Percentiles rank a stretch among this genome's conserved stretches.
Evolutionary conservation across 2,329 filamentous ascomycete genomes (phyloP).

Genomic region (Neonectria punicea): DNA sequence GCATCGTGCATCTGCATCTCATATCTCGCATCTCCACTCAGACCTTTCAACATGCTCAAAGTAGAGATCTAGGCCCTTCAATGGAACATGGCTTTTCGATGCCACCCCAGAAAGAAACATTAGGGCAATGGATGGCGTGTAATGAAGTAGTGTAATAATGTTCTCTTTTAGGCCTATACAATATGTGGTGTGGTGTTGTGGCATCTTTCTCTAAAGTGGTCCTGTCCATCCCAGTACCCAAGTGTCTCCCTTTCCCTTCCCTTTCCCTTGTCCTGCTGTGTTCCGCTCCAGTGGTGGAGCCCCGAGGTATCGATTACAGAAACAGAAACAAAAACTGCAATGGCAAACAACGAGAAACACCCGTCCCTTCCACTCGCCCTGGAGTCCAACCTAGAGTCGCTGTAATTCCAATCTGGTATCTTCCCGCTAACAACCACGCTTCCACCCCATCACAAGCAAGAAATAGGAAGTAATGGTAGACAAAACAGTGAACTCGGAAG

Average conservation of each 20-base stretch:
- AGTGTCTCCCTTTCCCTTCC: slow-evolving; percentile 4
- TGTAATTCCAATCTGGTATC: slow-evolving; percentile 25
- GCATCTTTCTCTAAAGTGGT: slow-evolving; percentile 11
- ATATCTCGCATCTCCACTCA: not conserved
- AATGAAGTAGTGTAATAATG: not conserved
- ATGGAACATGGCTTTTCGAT: not conserved
- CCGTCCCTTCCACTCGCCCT: slow-evolving; percentile 1
- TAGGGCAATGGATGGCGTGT: not conserved
- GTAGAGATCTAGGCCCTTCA: not conserved
- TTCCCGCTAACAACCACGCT: slow-evolving; percentile 4
- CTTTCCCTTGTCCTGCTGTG: slow-evolving; percentile 8
- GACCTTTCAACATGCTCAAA: not conserved
- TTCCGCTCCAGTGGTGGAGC: slow-evolving; percentile 2
- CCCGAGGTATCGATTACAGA: slow-evolving; percentile 23
- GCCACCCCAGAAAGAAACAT: too few species aligned
- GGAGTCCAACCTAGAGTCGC: slow-evolving; percentile 4
- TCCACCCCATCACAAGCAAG: slow-evolving; percentile 7
- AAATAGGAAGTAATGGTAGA: not conserved
- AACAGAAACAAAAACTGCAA: not conserved
- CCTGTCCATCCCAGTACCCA: slow-evolving; percentile 17
- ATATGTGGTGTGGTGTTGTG: not conserved
- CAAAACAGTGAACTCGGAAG: slow-evolving; percentile 8
- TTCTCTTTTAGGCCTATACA: not conserved
- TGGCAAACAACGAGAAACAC: slow-evolving; percentile 4
- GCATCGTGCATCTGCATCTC: not conserved